Conservation (phyloP, 345 rosid species). For the Bruguiera gymnorhiza region DNA sequence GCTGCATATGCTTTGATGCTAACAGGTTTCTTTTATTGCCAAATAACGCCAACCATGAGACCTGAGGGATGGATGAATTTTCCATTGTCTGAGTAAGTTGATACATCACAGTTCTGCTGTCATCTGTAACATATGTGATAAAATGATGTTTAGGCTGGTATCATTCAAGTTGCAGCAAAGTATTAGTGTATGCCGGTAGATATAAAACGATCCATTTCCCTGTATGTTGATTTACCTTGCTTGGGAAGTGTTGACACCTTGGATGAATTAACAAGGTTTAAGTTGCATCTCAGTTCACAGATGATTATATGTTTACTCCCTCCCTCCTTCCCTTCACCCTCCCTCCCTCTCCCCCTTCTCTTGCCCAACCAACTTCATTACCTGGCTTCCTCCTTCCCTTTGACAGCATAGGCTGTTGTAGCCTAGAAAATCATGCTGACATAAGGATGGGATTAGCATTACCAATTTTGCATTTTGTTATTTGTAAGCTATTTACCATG, state of each 20-base stretch:
- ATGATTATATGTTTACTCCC: too few relatives aligned
- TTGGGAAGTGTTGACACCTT: too few relatives aligned
- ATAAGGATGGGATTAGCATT: background rate
- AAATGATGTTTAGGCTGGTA: background rate
- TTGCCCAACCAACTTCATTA: too few relatives aligned
- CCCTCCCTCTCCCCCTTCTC: too few relatives aligned
- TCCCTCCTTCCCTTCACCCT: too few relatives aligned
- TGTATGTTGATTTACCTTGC: background rate
- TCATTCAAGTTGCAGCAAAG: background rate
- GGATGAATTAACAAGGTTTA: too few relatives aligned
- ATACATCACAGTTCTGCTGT: background rate
- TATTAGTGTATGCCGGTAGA: background rate
- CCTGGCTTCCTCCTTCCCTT: too few relatives aligned
- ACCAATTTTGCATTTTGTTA: background rate
- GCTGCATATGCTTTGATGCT: conserved; percentile 74
- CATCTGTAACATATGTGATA: background rate
- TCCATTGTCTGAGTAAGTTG: conserved; percentile 62
- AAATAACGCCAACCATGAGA: conserved; percentile 60
- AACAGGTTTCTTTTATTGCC: conserved; percentile 90
- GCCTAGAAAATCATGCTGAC: background rate
- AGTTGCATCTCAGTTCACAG: too few relatives aligned
- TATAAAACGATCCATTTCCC: background rate
- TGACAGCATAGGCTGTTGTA: too few relatives aligned
- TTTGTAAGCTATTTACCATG: background rate
- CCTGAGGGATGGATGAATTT: conserved; percentile 33